These are phyloP conservation scores for Colletotrichum sp. DNA, from an alignment of 2,329 filamentous ascomycete species.

Conservation along the genomic window DNA sequence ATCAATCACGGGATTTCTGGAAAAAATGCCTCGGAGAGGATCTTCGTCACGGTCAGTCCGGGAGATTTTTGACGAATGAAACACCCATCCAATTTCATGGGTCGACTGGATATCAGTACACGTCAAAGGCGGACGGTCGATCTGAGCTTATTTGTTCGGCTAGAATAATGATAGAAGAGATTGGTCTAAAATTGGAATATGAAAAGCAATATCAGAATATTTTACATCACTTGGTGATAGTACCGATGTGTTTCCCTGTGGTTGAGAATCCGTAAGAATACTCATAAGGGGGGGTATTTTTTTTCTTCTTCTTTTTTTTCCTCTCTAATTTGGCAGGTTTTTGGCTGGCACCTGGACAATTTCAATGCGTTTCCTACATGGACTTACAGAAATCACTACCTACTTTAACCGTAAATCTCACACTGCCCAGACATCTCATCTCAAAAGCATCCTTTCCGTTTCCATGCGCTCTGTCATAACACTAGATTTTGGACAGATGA, in stretches of 20 bases:
- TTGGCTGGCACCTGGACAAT: background rate
- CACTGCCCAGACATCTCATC: background rate
- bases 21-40: background rate
- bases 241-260: background rate
- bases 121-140: background rate
- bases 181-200: background rate
- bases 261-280: accelerated
- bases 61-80: background rate
- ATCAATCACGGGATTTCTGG: background rate
- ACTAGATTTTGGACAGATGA: background rate
- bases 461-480: background rate
- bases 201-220: background rate
- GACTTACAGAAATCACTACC: background rate
- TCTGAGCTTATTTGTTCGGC: background rate
- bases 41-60: background rate
- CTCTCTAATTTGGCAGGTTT: background rate
- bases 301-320: too few species aligned
- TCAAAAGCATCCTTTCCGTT: background rate
- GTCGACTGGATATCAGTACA: background rate
- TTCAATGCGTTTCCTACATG: background rate
- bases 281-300: background rate
- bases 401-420: background rate
- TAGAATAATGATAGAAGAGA: background rate
- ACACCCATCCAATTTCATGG: background rate
- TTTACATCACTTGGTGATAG: background rate